Percentiles rank a stretch among this genome's conserved stretches.
phyloP scores from a whole-genome alignment of 768 basidiomycete genomes.

The Mycena venus region DNA sequence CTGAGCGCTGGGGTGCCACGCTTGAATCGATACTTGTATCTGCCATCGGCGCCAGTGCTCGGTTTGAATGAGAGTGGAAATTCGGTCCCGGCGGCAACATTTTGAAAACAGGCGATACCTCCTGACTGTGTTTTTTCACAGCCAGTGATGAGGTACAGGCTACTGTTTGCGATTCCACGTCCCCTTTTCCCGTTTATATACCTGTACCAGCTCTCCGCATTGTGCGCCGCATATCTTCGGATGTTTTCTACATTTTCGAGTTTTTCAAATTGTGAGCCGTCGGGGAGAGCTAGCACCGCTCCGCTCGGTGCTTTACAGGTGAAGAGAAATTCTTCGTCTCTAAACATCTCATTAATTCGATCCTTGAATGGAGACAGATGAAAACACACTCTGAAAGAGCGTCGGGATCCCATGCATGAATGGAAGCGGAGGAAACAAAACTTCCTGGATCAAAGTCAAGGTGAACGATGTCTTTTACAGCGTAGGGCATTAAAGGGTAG shows the following conservation, averaged over 20 bases:
- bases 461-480: background rate
- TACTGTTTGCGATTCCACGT: slow-evolving; percentile 21
- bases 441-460: background rate
- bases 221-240: slow-evolving; percentile 20
- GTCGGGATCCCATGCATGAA: background rate
- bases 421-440: background rate
- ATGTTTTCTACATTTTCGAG: slow-evolving; percentile 8
- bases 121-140: slow-evolving; percentile 33
- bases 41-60: background rate
- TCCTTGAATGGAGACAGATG: background rate
- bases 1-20: background rate
- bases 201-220: slow-evolving; percentile 35
- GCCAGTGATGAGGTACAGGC: slow-evolving; percentile 39
- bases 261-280: slow-evolving; percentile 29
- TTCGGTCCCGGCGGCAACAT: background rate
- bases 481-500: background rate
- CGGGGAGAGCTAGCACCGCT: slow-evolving; percentile 33
- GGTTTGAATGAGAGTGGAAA: background rate
- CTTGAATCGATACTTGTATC: background rate
- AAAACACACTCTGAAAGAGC: background rate
- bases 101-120: slow-evolving; percentile 31
- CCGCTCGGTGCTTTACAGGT: slow-evolving; percentile 1
- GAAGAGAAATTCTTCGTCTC: background rate
- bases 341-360: background rate
- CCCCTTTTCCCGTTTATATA: slow-evolving; percentile 27